Conservation (phyloP, 768 basidiomycete species). For the Cantharellus cinnabarinus region DNA sequence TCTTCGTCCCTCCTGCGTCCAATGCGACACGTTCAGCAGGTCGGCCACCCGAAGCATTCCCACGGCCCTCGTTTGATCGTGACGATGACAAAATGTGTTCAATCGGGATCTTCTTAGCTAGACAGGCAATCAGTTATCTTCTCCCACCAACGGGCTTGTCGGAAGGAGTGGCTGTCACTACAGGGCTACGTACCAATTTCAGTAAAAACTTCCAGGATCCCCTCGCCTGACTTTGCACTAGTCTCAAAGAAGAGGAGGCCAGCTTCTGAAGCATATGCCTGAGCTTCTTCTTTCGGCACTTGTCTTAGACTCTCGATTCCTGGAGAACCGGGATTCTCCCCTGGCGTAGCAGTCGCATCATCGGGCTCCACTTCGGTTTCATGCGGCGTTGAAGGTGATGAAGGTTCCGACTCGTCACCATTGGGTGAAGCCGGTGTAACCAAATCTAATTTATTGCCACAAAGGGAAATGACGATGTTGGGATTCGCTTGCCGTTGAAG, state of each 20-base stretch:
- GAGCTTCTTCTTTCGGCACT: slow-evolving; percentile 85
- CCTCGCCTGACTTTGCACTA: slow-evolving; percentile 90
- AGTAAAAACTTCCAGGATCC: slow-evolving; percentile 89
- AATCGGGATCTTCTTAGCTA: slow-evolving; percentile 76
- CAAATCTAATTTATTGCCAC: slow-evolving; percentile 93
- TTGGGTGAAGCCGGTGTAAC: slow-evolving; percentile 19
- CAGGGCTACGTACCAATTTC: slow-evolving; percentile 59
- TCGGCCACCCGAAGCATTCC: slow-evolving; percentile 29
- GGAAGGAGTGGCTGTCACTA: neutral
- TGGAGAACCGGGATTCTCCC: slow-evolving; percentile 31
- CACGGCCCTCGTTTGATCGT: slow-evolving; percentile 38
- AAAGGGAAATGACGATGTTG: slow-evolving; percentile 95
- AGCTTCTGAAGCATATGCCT: slow-evolving; percentile 90
- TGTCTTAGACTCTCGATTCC: slow-evolving; percentile 61
- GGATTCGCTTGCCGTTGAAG: slow-evolving; percentile 96
- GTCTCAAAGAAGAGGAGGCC: slow-evolving; percentile 94
- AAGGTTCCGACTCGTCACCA: slow-evolving; percentile 25
- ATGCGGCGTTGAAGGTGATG: slow-evolving; percentile 19
- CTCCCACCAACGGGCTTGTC: neutral
- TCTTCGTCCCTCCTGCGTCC: slow-evolving; percentile 42
- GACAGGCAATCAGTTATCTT: neutral
- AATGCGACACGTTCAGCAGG: slow-evolving; percentile 42
- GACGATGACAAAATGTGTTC: slow-evolving; percentile 83
- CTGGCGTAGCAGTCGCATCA: slow-evolving; percentile 78
- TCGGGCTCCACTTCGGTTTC: slow-evolving; percentile 81